Evolutionary conservation across 306 rosid genomes (phyloP).

Genomic region (Cajanus cajan): DNA sequence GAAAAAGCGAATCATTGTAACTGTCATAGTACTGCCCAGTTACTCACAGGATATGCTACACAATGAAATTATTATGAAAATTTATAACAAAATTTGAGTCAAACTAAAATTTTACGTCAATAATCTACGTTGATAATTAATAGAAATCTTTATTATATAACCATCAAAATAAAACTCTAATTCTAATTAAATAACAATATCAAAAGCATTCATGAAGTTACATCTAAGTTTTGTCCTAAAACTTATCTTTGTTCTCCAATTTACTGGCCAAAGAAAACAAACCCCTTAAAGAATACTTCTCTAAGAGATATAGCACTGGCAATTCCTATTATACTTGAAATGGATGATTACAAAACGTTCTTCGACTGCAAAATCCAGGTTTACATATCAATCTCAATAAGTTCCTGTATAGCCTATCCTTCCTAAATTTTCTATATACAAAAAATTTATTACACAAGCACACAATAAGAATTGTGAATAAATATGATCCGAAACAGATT

Average conservation of each 20-base stretch:
- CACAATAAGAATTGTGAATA: constrained; percentile 57
- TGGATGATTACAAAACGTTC: constrained; percentile 21
- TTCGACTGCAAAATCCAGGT: constrained; percentile 31
- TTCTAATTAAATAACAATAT: too few relatives aligned
- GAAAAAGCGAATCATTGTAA: too few relatives aligned
- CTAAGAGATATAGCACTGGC: constrained; percentile 20
- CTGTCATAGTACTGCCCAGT: too few relatives aligned
- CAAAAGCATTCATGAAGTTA: too few relatives aligned
- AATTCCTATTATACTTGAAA: constrained; percentile 6
- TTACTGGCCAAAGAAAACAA: background rate
- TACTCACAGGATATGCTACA: too few relatives aligned
- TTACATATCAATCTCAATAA: constrained; percentile 45
- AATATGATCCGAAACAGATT: constrained; percentile 39
- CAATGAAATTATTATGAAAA: too few relatives aligned
- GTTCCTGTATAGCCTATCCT: constrained; percentile 44
- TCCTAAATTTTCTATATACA: constrained; percentile 67
- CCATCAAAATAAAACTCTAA: too few relatives aligned
- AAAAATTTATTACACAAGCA: constrained; percentile 59
- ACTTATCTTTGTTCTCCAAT: background rate
- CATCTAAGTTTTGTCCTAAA: too few relatives aligned
- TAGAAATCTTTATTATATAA: too few relatives aligned
- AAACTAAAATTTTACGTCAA: too few relatives aligned
- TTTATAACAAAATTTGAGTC: too few relatives aligned
- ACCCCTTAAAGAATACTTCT: background rate
- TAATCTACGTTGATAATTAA: too few relatives aligned